Evolutionary conservation across 2,329 filamentous ascomycete species (phyloP), one percentile per base, ranked within the genome.

Genomic region (Aquanectria penicillioides): DNA sequence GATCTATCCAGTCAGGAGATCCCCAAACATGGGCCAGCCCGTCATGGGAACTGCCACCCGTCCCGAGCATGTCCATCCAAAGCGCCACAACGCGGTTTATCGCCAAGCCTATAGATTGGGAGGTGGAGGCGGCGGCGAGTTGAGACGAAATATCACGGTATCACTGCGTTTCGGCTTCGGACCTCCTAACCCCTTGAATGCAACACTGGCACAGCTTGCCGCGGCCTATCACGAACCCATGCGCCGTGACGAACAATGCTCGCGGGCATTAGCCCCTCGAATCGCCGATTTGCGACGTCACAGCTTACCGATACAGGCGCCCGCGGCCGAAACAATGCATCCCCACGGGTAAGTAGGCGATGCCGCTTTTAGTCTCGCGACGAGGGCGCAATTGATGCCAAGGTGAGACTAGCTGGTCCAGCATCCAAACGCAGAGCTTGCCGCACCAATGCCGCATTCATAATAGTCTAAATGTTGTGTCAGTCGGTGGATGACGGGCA

Each of bases 231-330:
- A 51, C 29, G 12, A 12, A 17, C 37, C 44, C 43, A 33, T 51
- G 51, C 31, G 29, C 28, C 29, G 48, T 37, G 37, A 57, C 48
- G 29, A 49, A 20, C 43, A 47, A 38, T 38, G 36, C 34, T 56
- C 12, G 34, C 31, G 34, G n/a, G 29, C 5, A n/a, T n/a, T n/a
- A n/a, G n/a, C n/a, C n/a, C n/a, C n/a, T n/a, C n/a, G n/a, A n/a
- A n/a, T 31, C 26, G 36, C 38, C 22, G 55, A 58, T 15, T 20
- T 58, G 55, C 48, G 55, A 58, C 55, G 55, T 58, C 55, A 48
- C 48, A 58, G 40, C 55, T 58, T 47, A 41, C 40, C 41, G 48
- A 52, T 3, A 29, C 41, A 41, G 26, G 41, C 43, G 26, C 28
- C 41, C 33, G 43, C 36, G 17, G 34, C 22, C 26, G 18, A 36